Evolutionary conservation across 1,139 yeast species (phyloP), one percentile per base, ranked within the genome.

Genomic region (Nadsonia starkeyi-henricii): DNA sequence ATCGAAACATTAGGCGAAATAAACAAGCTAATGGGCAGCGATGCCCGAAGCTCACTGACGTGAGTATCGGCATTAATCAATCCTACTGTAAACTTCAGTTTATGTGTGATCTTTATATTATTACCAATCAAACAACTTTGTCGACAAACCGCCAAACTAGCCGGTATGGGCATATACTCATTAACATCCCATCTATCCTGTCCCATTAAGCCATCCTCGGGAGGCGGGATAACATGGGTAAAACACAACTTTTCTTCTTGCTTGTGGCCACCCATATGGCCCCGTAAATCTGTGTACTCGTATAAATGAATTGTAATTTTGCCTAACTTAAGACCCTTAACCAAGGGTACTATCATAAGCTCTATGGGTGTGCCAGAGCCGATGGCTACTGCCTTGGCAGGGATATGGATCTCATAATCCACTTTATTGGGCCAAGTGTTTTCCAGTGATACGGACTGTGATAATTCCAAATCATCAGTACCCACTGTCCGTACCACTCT

Each of bases 371-470:
- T 72, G 0, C 77, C 69, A 0, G 95, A 80, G 1, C 98, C 98
- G 43, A 91, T 79, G 0, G 97, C 95, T 39, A 86, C 77, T 0
- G 97, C 96, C 60, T 85, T 81, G 17, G 89, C 73, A 0, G 97
- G 96, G 8, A 85, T 80, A 51, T 85, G 83, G 50, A 91, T 77
- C 1, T 91, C 77, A 64, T 91, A 91, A 58, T 93, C 97, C 45
- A 91, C 85, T 63, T 91, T 91, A 46, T 78, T 70, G 2, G 98
- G 97, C 99, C 99, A 93, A 0, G 91, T 81, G 62, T 91, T 91
- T 60, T 88, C 96, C 19, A 91, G 95, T 0, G 95, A 88, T 55
- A 88, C 85, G 0, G 97, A 85, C 65, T 91, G 97, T 0, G 93
- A 75, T 44, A 89, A 70, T 60, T 93, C 98, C 1, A 85, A 76